Evolutionary conservation across 2,329 filamentous ascomycete species (phyloP), one percentile per base, ranked within the genome.

Genomic region (Davidsoniella australis): DNA sequence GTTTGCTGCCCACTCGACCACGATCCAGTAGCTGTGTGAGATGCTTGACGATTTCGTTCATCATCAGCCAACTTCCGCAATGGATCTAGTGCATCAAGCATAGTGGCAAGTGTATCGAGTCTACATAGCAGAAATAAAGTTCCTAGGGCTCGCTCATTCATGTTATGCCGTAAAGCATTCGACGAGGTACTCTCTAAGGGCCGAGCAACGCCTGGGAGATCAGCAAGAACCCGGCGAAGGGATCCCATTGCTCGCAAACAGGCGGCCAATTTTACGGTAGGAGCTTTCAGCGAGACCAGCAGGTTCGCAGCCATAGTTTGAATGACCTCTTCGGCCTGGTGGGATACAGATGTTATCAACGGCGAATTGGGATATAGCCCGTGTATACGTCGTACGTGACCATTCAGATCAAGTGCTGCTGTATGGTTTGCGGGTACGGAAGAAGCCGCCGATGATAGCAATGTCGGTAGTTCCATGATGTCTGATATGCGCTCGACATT

Each of bases 401-500:
- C 82, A 60, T 94, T 83, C 2, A 98, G 72, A 62, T 98, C 91
- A 33, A 98, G 70, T 0, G 88, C 88, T 0, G 86, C 85, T 2
- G 87, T 81, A 67, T 95, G 94, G 56, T 86, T 93, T 53, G 79
- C 76, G 3, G 77, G 70, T 3, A 64, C 71, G 1, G 73, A 66
- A 2, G 74, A 74, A 50, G 88, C 81, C 42, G 88, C 81, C 1
- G 88, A 87, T 10, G 84, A 82, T 12, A 98, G 74, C 33, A 96
- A 68, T 0, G 82, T 79, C 0, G 91, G 91, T 26, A 98, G 73
- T 58, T 96, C 89, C 52, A 98, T 76, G 29, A 96, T 80, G 61
- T 95, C 88, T 26, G 87, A 82, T 2, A 96, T 72, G 49, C 89
- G 78, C 62, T 95, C 89, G 24, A 89, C 81, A 61, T 95, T 96